phyloP scores from a whole-genome alignment of 2,329 filamentous ascomycete genomes.

The Didymella lethalis region DNA sequence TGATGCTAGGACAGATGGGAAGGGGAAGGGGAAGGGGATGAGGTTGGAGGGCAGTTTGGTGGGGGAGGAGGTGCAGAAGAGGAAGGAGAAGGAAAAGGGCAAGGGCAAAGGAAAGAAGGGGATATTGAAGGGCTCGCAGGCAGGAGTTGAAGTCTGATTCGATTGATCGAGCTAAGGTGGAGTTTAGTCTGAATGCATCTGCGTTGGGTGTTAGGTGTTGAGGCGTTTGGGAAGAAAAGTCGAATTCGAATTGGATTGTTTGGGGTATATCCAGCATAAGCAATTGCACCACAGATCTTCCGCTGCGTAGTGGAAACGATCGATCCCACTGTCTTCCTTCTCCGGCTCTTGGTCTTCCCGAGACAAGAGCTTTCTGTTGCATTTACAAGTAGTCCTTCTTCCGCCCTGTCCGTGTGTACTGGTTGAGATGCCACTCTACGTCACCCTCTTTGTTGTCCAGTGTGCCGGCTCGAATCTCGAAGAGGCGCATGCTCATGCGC shows the following conservation, averaged over 20 bases:
- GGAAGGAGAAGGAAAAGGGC: slow-evolving; percentile 26
- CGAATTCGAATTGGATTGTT: background rate
- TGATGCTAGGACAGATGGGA: slow-evolving; percentile 71
- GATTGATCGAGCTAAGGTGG: no score
- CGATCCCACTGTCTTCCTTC: background rate
- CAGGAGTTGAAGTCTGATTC: no score
- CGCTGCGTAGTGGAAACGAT: background rate
- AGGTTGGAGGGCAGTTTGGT: slow-evolving; percentile 91
- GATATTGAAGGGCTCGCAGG: slow-evolving; percentile 8
- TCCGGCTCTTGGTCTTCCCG: background rate
- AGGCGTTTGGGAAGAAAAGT: slow-evolving; percentile 6
- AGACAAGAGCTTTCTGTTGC: background rate
- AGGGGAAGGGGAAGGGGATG: slow-evolving; percentile 74
- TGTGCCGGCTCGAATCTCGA: slow-evolving; percentile 90
- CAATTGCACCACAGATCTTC: slow-evolving; percentile 55
- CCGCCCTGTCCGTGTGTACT: slow-evolving; percentile 89
- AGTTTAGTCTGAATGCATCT: background rate
- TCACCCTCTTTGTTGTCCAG: slow-evolving; percentile 95
- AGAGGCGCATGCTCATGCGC: slow-evolving; percentile 95
- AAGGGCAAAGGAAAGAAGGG: slow-evolving; percentile 27
- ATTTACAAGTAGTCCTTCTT: slow-evolving; percentile 87
- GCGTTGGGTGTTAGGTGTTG: background rate
- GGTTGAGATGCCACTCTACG: slow-evolving; percentile 94
- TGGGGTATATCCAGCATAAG: slow-evolving; percentile 14
- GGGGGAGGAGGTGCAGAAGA: slow-evolving; percentile 69